Conservation (phyloP, 164 flowering plant genomes). For the Aristolochia fimbriata region DNA sequence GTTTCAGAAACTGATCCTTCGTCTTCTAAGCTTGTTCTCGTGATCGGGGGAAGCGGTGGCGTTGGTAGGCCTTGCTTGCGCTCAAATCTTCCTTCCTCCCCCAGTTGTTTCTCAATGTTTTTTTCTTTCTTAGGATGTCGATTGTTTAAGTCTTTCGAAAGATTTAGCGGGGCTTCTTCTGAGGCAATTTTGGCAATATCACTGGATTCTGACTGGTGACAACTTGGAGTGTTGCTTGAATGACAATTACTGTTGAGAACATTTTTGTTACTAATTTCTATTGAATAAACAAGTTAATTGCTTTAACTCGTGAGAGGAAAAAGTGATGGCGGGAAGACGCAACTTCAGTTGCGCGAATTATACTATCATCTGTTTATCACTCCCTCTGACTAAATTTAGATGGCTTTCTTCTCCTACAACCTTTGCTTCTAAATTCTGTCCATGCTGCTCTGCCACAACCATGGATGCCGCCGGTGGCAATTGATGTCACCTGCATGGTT, state of each 20-base stretch:
- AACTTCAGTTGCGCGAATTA: too few relatives aligned
- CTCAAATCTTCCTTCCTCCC: background rate
- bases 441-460: too few relatives aligned
- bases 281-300: too few relatives aligned
- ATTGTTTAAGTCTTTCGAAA: background rate
- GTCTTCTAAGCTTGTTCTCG: conserved; percentile 80
- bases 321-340: too few relatives aligned
- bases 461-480: background rate
- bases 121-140: background rate
- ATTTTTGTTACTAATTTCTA: too few relatives aligned
- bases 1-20: conserved; percentile 19
- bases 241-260: too few relatives aligned
- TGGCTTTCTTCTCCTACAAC: background rate
- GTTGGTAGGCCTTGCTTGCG: conserved; percentile 44
- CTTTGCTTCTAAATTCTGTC: too few relatives aligned
- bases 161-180: too few relatives aligned
- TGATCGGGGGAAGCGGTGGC: conserved; percentile 88
- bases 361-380: background rate
- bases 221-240: background rate
- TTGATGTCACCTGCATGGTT: background rate
- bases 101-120: background rate
- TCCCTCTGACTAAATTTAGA: background rate
- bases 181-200: background rate
- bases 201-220: background rate
- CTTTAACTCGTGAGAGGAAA: too few relatives aligned